These are phyloP conservation scores for Cordyceps cateniannulata DNA, from an alignment of 2,329 filamentous ascomycete genomes.

Conservation along the genomic window DNA sequence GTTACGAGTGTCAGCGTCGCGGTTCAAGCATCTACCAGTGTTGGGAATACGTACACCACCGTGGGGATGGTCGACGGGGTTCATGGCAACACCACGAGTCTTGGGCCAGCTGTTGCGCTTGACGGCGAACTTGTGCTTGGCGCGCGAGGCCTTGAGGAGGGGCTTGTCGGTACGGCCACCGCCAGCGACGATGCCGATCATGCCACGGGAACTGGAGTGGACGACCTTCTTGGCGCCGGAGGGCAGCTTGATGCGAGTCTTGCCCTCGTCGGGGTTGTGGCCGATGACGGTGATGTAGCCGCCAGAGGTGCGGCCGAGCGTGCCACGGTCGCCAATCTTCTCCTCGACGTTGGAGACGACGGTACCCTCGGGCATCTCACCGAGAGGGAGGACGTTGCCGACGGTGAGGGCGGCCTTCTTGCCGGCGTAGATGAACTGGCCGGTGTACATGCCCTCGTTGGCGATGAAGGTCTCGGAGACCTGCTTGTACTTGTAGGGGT, in stretches of 20 bases:
- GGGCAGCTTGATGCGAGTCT: slow-evolving; percentile 99
- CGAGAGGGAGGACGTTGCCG: slow-evolving; percentile 94
- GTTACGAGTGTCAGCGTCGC: slow-evolving; percentile 37
- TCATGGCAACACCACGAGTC: slow-evolving; percentile 99
- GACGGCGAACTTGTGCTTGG: slow-evolving; percentile 99
- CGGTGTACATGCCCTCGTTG: slow-evolving; percentile 99
- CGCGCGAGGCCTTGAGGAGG: slow-evolving; percentile 96
- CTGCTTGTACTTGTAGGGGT: slow-evolving; percentile 97
- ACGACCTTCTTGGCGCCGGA: slow-evolving; percentile 99
- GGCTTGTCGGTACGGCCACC: slow-evolving; percentile 99
- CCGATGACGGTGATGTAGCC: slow-evolving; percentile 99
- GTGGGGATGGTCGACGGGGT: slow-evolving; percentile 98
- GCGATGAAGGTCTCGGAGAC: slow-evolving; percentile 99
- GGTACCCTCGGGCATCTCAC: slow-evolving; percentile 96
- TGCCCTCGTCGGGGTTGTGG: slow-evolving; percentile 98
- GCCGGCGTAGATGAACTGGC: slow-evolving; percentile 99
- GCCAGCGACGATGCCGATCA: slow-evolving; percentile 99
- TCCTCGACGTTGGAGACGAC: slow-evolving; percentile 99
- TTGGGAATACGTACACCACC: slow-evolving; percentile 61
- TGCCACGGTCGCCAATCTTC: slow-evolving; percentile 95
- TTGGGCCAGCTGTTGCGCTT: slow-evolving; percentile 99
- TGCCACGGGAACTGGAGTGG: slow-evolving; percentile 84
- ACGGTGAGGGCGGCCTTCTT: slow-evolving; percentile 97
- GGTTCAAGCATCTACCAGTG: neutral
- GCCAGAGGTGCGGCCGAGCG: slow-evolving; percentile 92